phyloP scores from a whole-genome alignment of 2,329 filamentous ascomycete species.

The Westerdykella ornata region DNA sequence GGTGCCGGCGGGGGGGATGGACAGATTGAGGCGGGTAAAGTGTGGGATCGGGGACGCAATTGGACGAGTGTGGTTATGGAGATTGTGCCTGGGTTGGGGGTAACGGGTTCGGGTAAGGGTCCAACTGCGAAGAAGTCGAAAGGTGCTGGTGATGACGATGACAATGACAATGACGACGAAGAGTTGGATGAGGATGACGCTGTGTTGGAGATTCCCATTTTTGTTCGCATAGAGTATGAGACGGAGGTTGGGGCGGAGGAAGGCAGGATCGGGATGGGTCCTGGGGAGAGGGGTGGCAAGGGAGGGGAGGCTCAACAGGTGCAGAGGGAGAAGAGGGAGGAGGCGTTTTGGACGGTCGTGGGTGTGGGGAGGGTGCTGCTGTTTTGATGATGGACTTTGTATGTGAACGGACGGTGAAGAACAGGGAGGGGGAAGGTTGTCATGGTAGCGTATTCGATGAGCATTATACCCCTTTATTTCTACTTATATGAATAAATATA shows the following conservation, averaged over 20 bases:
- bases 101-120: too few species aligned
- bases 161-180: slow-evolving; percentile 16
- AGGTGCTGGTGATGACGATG: slow-evolving; percentile 5
- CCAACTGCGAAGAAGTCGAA: slow-evolving; percentile 4
- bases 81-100: slow-evolving; percentile 57
- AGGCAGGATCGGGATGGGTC: slow-evolving; percentile 8
- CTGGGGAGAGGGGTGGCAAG: slow-evolving; percentile 44
- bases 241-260: slow-evolving; percentile 57
- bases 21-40: slow-evolving; percentile 74
- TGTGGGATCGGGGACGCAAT: slow-evolving; percentile 91
- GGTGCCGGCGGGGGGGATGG: slow-evolving; percentile 15
- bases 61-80: slow-evolving; percentile 94
- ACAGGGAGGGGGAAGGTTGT: not conserved
- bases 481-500: too few species aligned
- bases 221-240: slow-evolving; percentile 89
- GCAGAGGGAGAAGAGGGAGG: slow-evolving; percentile 66
- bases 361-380: slow-evolving; percentile 70
- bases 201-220: slow-evolving; percentile 83
- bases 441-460: too few species aligned
- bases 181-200: slow-evolving; percentile 50
- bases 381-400: not conserved
- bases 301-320: slow-evolving; percentile 40
- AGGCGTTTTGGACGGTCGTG: slow-evolving; percentile 93
- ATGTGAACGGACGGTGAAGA: not conserved
- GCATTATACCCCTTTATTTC: too few species aligned